These are phyloP conservation scores for Lachnellula occidentalis DNA, from an alignment of 2,329 filamentous ascomycete genomes.

Conservation along the genomic window DNA sequence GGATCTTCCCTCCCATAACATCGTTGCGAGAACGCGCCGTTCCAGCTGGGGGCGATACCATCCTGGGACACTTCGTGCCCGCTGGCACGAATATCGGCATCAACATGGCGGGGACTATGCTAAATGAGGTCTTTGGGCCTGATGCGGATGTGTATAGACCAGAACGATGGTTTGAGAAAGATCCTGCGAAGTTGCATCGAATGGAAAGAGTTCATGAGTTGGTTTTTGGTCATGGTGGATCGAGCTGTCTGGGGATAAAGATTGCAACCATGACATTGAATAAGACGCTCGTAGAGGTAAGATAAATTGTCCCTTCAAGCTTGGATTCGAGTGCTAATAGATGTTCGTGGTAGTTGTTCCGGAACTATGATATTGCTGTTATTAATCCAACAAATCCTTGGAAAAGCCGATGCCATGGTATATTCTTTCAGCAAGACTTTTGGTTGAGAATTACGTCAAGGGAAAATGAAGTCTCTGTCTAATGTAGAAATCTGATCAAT, in stretches of 20 bases:
- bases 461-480: background rate
- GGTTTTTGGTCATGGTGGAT: constrained; percentile 41
- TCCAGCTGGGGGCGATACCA: constrained; percentile 16
- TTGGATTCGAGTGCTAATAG: background rate
- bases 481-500: too few relatives aligned
- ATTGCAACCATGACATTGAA: constrained; percentile 45
- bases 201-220: constrained; percentile 39
- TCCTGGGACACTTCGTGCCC: constrained; percentile 14
- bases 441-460: background rate
- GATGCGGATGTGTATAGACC: constrained; percentile 41
- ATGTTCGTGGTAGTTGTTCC: background rate
- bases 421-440: background rate
- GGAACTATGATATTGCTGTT: background rate
- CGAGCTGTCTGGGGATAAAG: constrained; percentile 41
- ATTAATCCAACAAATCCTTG: background rate
- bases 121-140: constrained; percentile 32
- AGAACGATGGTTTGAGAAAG: constrained; percentile 42
- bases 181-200: constrained; percentile 13
- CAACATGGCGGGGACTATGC: constrained; percentile 27
- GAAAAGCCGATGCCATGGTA: background rate
- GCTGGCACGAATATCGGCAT: constrained; percentile 26
- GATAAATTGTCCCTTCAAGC: constrained; percentile 7
- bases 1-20: constrained; percentile 41
- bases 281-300: constrained; percentile 45
- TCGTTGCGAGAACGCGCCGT: constrained; percentile 19